Evolutionary conservation across 257 asterid genomes (phyloP).

Genomic region (Jasminum sambac): DNA sequence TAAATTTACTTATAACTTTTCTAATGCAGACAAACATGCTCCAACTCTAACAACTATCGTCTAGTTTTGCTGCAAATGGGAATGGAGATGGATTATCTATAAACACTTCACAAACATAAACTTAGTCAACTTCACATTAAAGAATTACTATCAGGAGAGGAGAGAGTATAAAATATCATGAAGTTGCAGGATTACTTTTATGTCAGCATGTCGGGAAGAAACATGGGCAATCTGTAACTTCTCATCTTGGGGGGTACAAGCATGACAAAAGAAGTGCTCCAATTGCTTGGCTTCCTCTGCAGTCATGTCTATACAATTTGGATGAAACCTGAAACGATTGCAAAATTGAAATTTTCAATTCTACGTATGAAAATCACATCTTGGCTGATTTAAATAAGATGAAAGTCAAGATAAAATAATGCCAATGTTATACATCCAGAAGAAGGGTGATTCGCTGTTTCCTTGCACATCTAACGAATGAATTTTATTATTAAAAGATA

Average conservation of each 20-base stretch:
- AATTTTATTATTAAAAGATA: background rate
- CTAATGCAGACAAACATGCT: background rate
- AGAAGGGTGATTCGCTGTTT: background rate
- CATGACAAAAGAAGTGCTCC: conserved; percentile 72
- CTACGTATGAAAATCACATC: conserved; percentile 3
- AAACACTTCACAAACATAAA: too few relatives aligned
- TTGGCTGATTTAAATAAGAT: background rate
- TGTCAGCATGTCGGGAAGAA: conserved; percentile 57
- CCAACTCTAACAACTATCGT: background rate
- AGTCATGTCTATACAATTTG: conserved; percentile 67
- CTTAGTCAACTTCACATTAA: conserved; percentile 10
- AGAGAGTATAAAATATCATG: conserved; percentile 1
- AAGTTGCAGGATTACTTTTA: conserved; percentile 47
- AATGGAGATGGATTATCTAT: background rate
- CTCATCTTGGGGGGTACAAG: conserved; percentile 69
- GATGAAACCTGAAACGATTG: conserved; percentile 78
- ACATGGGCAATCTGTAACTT: conserved; percentile 56
- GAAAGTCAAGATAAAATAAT: background rate
- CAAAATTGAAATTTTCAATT: conserved; percentile 14
- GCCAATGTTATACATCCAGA: background rate
- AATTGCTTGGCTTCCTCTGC: conserved; percentile 73
- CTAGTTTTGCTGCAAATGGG: background rate
- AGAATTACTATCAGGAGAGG: conserved; percentile 5
- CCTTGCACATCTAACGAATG: background rate
- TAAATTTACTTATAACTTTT: background rate